These are phyloP conservation scores for Tetracladium maxilliforme DNA, from an alignment of 2,329 filamentous ascomycete genomes.

Conservation along the genomic window DNA sequence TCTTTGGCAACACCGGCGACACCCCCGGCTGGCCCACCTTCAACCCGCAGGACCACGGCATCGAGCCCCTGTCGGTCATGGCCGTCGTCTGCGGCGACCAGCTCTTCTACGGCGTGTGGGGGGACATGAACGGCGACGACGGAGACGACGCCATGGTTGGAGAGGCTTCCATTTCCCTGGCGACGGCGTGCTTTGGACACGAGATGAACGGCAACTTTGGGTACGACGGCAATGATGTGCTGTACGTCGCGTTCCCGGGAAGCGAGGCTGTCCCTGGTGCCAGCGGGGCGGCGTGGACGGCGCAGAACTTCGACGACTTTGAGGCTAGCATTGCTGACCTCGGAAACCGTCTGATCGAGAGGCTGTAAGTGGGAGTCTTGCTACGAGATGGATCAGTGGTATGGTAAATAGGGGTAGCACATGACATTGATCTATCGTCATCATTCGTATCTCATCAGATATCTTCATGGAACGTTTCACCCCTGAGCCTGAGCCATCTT, in stretches of 20 bases:
- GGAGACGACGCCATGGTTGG: slow-evolving; percentile 30
- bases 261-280: slow-evolving; percentile 38
- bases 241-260: slow-evolving; percentile 47
- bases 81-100: slow-evolving; percentile 36
- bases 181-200: slow-evolving; percentile 38
- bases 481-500: too few species aligned
- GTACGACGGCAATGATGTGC: slow-evolving; percentile 38
- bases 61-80: slow-evolving; percentile 36
- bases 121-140: slow-evolving; percentile 42
- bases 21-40: slow-evolving; percentile 20
- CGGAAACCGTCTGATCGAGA: slow-evolving; percentile 34
- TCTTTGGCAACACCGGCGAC: slow-evolving; percentile 31
- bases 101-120: slow-evolving; percentile 44
- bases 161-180: slow-evolving; percentile 41
- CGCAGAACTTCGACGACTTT: slow-evolving; percentile 30
- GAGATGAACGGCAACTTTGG: slow-evolving; percentile 38
- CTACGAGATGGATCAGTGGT: too few species aligned
- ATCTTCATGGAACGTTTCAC: too few species aligned
- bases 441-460: too few species aligned
- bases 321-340: slow-evolving; percentile 32
- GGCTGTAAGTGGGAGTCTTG: too few species aligned
- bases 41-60: slow-evolving; percentile 22
- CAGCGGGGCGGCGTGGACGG: slow-evolving; percentile 36
- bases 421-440: too few species aligned
- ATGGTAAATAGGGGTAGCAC: too few species aligned